These are phyloP conservation scores for Globisporangium viniferum DNA, from an alignment of 352 stramenopile genomes.

Conservation along the genomic window DNA sequence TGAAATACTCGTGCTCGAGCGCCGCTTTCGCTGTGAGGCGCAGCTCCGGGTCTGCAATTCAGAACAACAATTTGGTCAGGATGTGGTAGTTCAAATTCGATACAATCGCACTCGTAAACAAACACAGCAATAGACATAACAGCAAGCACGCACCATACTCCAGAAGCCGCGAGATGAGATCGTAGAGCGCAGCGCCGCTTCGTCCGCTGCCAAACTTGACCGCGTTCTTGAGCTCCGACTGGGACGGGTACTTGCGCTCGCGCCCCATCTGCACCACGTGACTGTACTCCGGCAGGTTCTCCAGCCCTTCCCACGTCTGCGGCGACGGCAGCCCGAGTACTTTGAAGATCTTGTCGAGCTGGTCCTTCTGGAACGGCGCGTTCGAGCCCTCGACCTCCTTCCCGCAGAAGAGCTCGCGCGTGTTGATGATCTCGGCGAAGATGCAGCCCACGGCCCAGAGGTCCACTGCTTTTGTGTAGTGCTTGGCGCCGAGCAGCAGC, in stretches of 20 bases:
- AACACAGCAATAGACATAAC: conserved; percentile 1
- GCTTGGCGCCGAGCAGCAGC: conserved; percentile 89
- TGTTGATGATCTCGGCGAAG: conserved; percentile 91
- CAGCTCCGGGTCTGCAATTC: conserved; percentile 73
- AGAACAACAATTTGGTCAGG: neutral
- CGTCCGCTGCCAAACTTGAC: conserved; percentile 81
- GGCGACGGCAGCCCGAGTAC: conserved; percentile 85
- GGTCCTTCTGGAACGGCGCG: conserved; percentile 88
- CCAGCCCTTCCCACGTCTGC: conserved; percentile 80
- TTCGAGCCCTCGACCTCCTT: conserved; percentile 88
- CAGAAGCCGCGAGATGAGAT: conserved; percentile 73
- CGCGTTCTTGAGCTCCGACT: conserved; percentile 81
- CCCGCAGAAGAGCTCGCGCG: conserved; percentile 81
- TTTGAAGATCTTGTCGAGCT: conserved; percentile 90
- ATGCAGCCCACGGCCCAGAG: conserved; percentile 97
- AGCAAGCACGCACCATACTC: conserved; percentile 59
- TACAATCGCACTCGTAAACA: conserved; percentile 3
- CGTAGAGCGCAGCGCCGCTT: conserved; percentile 66
- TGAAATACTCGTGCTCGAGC: conserved; percentile 93
- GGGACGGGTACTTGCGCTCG: conserved; percentile 80
- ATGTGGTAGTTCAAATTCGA: neutral
- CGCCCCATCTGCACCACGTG: conserved; percentile 83
- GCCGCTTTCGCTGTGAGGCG: conserved; percentile 91
- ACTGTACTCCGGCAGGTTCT: conserved; percentile 79
- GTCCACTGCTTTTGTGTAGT: conserved; percentile 95